Percentiles rank a stretch among this genome's conserved stretches.
Conservation (phyloP, 1,139 yeast genomes). For the Groenewaldozyma auringiensis region DNA sequence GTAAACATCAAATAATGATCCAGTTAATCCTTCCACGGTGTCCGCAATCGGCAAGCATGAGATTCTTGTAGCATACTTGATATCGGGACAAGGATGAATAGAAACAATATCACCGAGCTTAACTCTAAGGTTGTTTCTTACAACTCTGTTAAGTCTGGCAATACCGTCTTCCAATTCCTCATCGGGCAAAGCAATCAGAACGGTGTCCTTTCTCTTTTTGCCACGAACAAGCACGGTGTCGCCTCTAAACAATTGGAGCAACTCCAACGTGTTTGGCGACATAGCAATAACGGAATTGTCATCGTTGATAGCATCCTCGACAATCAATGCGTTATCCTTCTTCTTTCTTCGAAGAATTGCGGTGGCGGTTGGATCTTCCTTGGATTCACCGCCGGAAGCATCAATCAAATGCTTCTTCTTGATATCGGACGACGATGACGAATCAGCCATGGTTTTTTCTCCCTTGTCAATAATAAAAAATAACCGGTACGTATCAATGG, state of each 20-base stretch:
- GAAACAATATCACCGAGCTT: conserved; percentile 89
- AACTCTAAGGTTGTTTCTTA: conserved; percentile 88
- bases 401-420: conserved; percentile 35
- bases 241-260: conserved; percentile 91
- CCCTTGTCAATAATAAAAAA: too few species aligned
- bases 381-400: conserved; percentile 43
- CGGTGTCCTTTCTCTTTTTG: conserved; percentile 96
- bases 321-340: conserved; percentile 90
- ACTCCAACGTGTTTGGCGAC: conserved; percentile 93
- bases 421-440: background rate
- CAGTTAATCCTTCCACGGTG: conserved; percentile 96
- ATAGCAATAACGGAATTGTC: conserved; percentile 95
- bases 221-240: conserved; percentile 97
- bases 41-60: conserved; percentile 97
- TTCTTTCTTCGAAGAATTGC: conserved; percentile 96
- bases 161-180: conserved; percentile 96
- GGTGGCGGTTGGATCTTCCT: conserved; percentile 88
- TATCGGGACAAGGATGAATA: conserved; percentile 94
- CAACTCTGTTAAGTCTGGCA: conserved; percentile 90
- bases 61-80: conserved; percentile 75
- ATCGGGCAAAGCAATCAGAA: conserved; percentile 91
- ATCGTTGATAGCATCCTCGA: conserved; percentile 95
- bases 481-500: too few species aligned
- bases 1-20: conserved; percentile 93
- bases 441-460: background rate